These are phyloP conservation scores for Aquilaria malaccensis DNA, from an alignment of 345 rosid species.

Conservation along the genomic window DNA sequence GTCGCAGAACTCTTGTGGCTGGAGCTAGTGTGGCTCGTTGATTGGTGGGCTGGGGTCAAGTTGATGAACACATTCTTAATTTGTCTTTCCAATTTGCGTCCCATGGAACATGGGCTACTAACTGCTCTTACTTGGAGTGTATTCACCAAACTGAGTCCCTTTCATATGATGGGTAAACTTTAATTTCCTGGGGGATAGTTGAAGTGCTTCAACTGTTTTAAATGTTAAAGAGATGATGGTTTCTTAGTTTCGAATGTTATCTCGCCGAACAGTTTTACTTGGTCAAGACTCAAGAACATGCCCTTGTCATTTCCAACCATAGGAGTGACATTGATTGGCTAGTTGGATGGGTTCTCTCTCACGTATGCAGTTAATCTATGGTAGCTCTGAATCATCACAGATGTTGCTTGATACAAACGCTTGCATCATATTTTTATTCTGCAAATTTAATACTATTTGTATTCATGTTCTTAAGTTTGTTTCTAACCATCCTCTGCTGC, in stretches of 20 bases:
- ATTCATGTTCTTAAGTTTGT: no score
- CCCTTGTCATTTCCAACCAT: constrained; percentile 77
- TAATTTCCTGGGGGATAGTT: background rate
- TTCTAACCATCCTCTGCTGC: no score
- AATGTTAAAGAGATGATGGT: background rate
- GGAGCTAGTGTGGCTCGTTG: constrained; percentile 82
- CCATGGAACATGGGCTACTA: no score
- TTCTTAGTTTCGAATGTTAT: no score
- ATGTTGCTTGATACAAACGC: no score
- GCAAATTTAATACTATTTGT: constrained; percentile 5
- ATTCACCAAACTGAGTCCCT: background rate
- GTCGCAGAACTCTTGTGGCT: constrained; percentile 86
- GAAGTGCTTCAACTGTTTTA: constrained; percentile 1
- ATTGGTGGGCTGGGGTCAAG: constrained; percentile 98
- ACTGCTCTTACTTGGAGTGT: no score
- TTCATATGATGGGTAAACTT: constrained; percentile 64
- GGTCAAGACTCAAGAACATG: constrained; percentile 47
- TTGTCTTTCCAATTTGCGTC: no score
- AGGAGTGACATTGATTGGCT: constrained; percentile 96
- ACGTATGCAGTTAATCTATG: constrained; percentile 35
- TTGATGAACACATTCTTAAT: constrained; percentile 16
- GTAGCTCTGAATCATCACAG: background rate
- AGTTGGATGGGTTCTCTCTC: constrained; percentile 91
- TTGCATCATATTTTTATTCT: background rate
- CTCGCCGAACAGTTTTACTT: background rate